Conservation (phyloP, 2,329 filamentous ascomycete species). For the Beauveria pseudobassiana region DNA sequence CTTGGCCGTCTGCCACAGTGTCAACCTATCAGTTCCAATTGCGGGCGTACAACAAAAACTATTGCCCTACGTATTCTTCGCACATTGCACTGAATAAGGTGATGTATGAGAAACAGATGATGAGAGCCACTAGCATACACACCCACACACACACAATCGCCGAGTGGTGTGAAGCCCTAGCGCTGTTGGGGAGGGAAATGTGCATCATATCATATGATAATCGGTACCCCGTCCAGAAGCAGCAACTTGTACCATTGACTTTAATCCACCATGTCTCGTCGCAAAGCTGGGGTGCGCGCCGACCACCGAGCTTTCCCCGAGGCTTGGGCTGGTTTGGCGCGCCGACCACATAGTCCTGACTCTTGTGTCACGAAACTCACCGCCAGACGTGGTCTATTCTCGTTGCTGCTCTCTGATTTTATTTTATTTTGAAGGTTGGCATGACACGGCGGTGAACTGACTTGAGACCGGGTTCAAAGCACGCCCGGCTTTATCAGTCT, state of each 20-base stretch:
- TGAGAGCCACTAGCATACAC: neutral
- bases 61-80: too few relatives aligned
- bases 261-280: neutral
- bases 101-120: neutral
- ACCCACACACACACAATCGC: neutral
- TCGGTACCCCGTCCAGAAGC: neutral
- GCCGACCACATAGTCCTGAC: neutral
- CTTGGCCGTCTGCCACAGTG: too few relatives aligned
- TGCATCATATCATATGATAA: neutral
- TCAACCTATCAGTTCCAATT: too few relatives aligned
- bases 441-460: too few relatives aligned
- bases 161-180: neutral
- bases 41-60: too few relatives aligned
- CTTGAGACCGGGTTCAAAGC: too few relatives aligned
- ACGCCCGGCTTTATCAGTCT: too few relatives aligned
- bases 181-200: neutral
- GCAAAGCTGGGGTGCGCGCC: neutral
- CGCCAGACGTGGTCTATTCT: neutral
- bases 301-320: constrained; percentile 10
- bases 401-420: neutral
- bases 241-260: neutral
- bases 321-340: neutral
- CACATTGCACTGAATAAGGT: neutral
- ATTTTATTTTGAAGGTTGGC: too few relatives aligned
- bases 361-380: constrained; percentile 5